These are phyloP conservation scores for Populus davidiana DNA, from an alignment of 345 rosid genomes.

Conservation along the genomic window DNA sequence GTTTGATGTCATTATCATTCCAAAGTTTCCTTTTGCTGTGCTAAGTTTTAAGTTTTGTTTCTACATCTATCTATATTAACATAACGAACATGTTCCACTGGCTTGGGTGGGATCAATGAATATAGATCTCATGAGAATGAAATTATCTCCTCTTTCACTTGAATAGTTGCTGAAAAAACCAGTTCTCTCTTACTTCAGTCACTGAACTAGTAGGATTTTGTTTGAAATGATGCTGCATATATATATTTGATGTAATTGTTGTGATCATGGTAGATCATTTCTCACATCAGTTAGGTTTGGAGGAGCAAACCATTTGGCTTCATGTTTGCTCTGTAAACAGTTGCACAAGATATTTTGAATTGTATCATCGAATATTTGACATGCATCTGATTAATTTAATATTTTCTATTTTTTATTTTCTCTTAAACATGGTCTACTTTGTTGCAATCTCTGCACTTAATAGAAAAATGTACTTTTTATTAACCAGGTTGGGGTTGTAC, in stretches of 20 bases:
- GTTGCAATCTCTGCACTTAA: neutral
- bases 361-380: neutral
- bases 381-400: neutral
- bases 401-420: neutral
- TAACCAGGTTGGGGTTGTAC: constrained; percentile 88
- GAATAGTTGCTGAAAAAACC: neutral
- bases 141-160: neutral
- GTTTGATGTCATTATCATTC: neutral
- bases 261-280: neutral
- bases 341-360: neutral
- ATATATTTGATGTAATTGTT: neutral
- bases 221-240: neutral
- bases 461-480: constrained; percentile 1
- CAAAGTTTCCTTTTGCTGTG: neutral
- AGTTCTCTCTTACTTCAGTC: neutral
- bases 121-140: neutral
- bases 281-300: neutral
- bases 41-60: no score
- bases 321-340: neutral
- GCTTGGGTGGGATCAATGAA: no score
- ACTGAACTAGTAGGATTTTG: neutral
- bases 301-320: neutral
- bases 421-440: neutral
- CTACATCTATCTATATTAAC: no score
- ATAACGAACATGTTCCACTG: no score